These are phyloP conservation scores for Craterostigma plantagineum DNA, from an alignment of 257 asterid genomes.

Conservation along the genomic window DNA sequence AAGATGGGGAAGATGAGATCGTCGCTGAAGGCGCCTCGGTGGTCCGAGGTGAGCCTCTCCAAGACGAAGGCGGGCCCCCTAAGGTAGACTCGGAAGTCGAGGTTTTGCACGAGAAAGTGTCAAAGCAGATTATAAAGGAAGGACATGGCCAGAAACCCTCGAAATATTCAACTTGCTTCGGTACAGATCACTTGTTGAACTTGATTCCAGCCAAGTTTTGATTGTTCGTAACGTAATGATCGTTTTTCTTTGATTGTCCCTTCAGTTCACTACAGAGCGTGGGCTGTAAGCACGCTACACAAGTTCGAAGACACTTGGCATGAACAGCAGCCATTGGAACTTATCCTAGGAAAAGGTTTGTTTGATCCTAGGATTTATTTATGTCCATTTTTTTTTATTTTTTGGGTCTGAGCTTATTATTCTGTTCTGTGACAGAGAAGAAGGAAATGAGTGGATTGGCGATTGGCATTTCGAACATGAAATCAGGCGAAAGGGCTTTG, in stretches of 20 bases:
- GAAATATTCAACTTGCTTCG: constrained; percentile 82
- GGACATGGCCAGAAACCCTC: constrained; percentile 94
- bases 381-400: not conserved
- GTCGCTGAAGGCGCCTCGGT: constrained; percentile 59
- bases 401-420: not conserved
- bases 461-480: constrained; percentile 72
- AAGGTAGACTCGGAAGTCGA: constrained; percentile 58
- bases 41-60: constrained; percentile 61
- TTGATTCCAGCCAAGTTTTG: too few relatives aligned
- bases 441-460: constrained; percentile 81
- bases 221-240: too few relatives aligned
- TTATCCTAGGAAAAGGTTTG: constrained; percentile 82
- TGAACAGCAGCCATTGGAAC: constrained; percentile 84
- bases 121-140: constrained; percentile 71
- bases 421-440: constrained; percentile 48
- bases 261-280: constrained; percentile 86
- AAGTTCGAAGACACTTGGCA: constrained; percentile 96
- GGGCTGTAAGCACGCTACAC: constrained; percentile 82
- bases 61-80: constrained; percentile 57
- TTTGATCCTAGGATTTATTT: not conserved
- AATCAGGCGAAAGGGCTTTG: constrained; percentile 75
- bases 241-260: not conserved
- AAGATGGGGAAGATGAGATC: constrained; percentile 32
- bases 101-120: constrained; percentile 78
- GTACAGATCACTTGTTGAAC: too few relatives aligned